These are phyloP conservation scores for Cutaneotrichosporon curvatum DNA, from an alignment of 1,284 basidiomycete species.

Conservation along the genomic window DNA sequence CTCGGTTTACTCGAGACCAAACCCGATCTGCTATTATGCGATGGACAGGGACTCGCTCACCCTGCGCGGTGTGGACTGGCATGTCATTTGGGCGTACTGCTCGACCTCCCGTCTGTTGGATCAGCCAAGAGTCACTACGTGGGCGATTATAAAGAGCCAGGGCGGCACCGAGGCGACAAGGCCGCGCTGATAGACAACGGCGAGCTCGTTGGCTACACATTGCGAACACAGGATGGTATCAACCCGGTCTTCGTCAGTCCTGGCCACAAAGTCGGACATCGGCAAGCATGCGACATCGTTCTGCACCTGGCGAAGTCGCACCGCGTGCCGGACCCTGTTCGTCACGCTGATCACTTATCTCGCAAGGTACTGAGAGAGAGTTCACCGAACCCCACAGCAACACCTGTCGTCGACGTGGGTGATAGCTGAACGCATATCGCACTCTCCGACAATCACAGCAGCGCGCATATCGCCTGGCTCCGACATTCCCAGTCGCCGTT, in stretches of 20 bases:
- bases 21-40: conserved; percentile 2
- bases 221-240: conserved; percentile 1
- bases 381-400: no score
- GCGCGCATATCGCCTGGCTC: no score
- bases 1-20: not conserved
- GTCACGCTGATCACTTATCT: conserved; percentile 1
- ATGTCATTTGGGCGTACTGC: conserved; percentile 1
- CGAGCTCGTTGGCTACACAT: not conserved
- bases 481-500: no score
- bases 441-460: no score
- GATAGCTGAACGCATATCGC: no score
- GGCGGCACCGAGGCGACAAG: not conserved
- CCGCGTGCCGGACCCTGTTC: not conserved
- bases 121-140: conserved; percentile 2
- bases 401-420: no score
- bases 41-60: conserved; percentile 4
- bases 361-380: not conserved
- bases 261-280: not conserved
- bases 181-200: not conserved
- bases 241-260: conserved; percentile 2
- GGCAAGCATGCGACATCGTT: not conserved
- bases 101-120: not conserved
- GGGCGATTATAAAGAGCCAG: not conserved
- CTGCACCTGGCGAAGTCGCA: not conserved
- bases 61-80: conserved; percentile 5